Evolutionary conservation across 345 rosid species (phyloP).

Genomic region (Lenwebbia sp.): DNA sequence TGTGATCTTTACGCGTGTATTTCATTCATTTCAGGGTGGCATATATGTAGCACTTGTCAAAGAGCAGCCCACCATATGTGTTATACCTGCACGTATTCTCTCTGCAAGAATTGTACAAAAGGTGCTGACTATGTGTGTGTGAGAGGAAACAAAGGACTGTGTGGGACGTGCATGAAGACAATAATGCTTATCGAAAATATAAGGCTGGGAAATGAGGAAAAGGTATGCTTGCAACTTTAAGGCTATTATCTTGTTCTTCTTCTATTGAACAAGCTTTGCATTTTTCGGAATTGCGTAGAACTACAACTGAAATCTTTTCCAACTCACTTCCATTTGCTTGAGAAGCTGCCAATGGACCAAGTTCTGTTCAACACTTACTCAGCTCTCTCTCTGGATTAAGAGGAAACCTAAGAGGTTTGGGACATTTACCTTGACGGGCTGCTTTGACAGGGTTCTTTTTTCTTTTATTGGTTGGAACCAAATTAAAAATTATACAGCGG

Average conservation of each 20-base stretch:
- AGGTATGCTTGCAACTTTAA: conserved; percentile 27
- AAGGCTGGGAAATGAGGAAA: conserved; percentile 37
- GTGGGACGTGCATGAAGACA: conserved; percentile 83
- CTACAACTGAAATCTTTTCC: neutral
- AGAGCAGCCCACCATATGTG: conserved; percentile 81
- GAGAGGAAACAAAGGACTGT: conserved; percentile 83
- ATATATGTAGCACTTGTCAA: conserved; percentile 80
- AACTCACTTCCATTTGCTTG: neutral
- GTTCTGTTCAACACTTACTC: neutral
- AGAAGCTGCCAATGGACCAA: neutral
- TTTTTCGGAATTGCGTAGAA: neutral
- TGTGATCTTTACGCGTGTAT: neutral
- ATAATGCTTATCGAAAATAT: conserved; percentile 79
- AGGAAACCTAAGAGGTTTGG: neutral
- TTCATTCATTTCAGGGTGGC: conserved; percentile 68
- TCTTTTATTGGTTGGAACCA: neutral
- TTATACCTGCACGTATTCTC: conserved; percentile 93
- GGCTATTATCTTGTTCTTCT: neutral
- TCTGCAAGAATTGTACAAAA: conserved; percentile 86
- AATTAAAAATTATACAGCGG: neutral
- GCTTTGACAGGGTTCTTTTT: neutral
- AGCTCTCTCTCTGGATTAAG: neutral
- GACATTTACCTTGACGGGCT: neutral
- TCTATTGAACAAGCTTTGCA: neutral
- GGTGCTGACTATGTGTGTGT: conserved; percentile 74